phyloP scores from a whole-genome alignment of 345 rosid genomes.

The Geranium brycei region DNA sequence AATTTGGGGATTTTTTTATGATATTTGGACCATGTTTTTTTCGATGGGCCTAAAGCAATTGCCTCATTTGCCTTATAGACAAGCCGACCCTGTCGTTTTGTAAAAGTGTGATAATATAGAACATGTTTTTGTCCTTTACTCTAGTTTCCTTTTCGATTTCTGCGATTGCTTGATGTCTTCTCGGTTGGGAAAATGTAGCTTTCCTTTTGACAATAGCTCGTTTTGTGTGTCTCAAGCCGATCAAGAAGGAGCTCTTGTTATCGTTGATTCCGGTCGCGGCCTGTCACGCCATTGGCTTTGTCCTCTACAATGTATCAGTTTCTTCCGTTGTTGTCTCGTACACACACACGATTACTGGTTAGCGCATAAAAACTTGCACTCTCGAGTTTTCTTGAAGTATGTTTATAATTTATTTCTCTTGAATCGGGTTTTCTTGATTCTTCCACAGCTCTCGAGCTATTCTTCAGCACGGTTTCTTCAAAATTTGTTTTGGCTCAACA shows the following conservation, averaged over 20 bases:
- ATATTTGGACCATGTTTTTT: too few species aligned
- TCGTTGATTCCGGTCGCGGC: conserved; percentile 80
- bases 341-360: conserved; percentile 88
- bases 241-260: conserved; percentile 58
- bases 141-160: too few species aligned
- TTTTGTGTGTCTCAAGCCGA: conserved; percentile 42
- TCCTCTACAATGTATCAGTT: conserved; percentile 80
- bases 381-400: background rate
- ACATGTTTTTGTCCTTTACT: too few species aligned
- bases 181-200: background rate
- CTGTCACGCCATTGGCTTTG: conserved; percentile 89
- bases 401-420: background rate
- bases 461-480: conserved; percentile 92
- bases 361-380: background rate
- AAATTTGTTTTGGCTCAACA: conserved; percentile 75
- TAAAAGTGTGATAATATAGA: too few species aligned
- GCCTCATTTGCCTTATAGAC: too few species aligned
- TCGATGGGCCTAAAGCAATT: too few species aligned
- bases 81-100: too few species aligned
- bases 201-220: background rate
- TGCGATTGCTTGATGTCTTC: too few species aligned
- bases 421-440: background rate
- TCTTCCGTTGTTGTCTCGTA: conserved; percentile 96
- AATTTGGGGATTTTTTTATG: too few species aligned
- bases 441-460: conserved; percentile 86